Base-by-base conservation (phyloP, 2,329 filamentous ascomycete genomes). In the Berkeleyomyces basicola region DNA sequence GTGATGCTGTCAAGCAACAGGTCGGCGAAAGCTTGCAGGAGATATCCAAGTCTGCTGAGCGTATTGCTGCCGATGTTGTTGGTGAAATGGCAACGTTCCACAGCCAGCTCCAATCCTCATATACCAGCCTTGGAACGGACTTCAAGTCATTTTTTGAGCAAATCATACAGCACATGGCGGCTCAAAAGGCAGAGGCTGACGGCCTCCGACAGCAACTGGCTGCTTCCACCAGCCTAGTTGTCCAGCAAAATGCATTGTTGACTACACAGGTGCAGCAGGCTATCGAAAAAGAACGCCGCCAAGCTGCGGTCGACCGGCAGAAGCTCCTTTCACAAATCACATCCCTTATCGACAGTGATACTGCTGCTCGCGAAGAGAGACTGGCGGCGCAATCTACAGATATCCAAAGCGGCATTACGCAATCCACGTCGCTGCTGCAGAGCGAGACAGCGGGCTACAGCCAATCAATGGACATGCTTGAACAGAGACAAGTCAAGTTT, bases 141-240 rank as follows among this genome's bases (percentile, higher is more conserved):
- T 90, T 96, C 76, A 95, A 92, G 71, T 76, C 77, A 4, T 82
- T 92, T 33, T 96, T 97, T 67, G 90, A 96, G 67, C 85, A 88
- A 10, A 78, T 96, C 59, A 78, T 88, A 59, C 82, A 80, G 66
- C 85, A 90, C 67, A 79, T 96, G 62, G 82, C 83, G 44, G 61
- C 59, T 47, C 61, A 65, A 58, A 61, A 61, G 51, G 59, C 61
- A 31, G 64, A 65, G 36, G 61, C 49, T 4, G 64, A 63, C 33
- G 10, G 39, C 10, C 37, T 65, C 31, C 58, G 61, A n/a, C 57
- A 63, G 43, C 61, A 65, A 43, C 49, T 65, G 37, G 61, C 61
- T 6, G 23, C 36, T 7, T 61, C 61, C 16, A 61, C 61, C 4
- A 47, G 57, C 23, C 33, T n/a, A 36, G 61, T 58, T 37, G 78